These are phyloP conservation scores for Cutaneotrichosporon mucoides DNA, from an alignment of 1,284 basidiomycete genomes.

Conservation along the genomic window DNA sequence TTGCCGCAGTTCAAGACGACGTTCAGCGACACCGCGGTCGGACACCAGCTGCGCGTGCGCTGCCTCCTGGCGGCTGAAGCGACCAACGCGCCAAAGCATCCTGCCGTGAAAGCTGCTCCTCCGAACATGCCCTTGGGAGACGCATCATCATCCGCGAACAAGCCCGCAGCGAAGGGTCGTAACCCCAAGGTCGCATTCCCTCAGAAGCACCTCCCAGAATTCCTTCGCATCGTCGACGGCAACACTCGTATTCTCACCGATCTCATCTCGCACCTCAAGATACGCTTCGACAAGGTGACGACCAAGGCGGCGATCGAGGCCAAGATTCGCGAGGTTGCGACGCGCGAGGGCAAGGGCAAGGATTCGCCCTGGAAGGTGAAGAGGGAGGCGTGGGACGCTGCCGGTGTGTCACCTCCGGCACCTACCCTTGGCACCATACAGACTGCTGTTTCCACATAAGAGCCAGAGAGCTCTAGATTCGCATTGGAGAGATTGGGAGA, in stretches of 20 bases:
- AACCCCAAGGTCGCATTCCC: constrained; percentile 41
- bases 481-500: too few relatives aligned
- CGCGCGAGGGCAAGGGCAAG: constrained; percentile 37
- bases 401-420: constrained; percentile 5
- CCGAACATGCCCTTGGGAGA: constrained; percentile 18
- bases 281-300: constrained; percentile 35
- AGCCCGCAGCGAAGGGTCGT: neutral
- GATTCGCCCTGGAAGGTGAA: constrained; percentile 41
- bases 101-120: constrained; percentile 1
- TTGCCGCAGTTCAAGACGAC: constrained; percentile 29
- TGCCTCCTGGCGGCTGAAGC: constrained; percentile 29
- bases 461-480: too few relatives aligned
- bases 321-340: constrained; percentile 44
- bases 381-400: constrained; percentile 23
- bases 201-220: constrained; percentile 30
- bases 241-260: constrained; percentile 36
- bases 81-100: constrained; percentile 5
- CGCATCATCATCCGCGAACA: constrained; percentile 12
- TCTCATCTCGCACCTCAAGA: constrained; percentile 35
- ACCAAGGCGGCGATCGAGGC: constrained; percentile 46
- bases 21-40: constrained; percentile 32
- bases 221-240: constrained; percentile 38
- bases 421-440: neutral
- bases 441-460: too few relatives aligned
- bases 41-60: constrained; percentile 25